Evolutionary conservation across 2,329 filamentous ascomycete species (phyloP).

Genomic region (Epichloe amarillans): DNA sequence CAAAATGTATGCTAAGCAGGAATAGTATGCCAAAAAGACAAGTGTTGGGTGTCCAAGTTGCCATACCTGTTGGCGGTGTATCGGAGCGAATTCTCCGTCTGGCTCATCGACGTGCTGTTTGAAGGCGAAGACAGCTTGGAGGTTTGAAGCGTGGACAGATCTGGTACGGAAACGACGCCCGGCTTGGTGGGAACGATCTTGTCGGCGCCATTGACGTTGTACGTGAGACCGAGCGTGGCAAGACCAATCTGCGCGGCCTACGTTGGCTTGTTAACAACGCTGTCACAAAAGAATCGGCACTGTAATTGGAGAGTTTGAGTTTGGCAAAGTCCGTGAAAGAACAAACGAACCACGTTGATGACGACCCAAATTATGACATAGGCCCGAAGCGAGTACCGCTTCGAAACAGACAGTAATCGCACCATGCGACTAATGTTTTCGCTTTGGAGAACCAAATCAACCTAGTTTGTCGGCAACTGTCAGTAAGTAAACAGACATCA

Average conservation of each 20-base stretch:
- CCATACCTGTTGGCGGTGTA: constrained; percentile 28
- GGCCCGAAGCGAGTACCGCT: constrained; percentile 7
- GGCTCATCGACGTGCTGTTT: constrained; percentile 1
- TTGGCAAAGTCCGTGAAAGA: not conserved
- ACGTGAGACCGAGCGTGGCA: constrained; percentile 28
- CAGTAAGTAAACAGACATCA: too few species aligned
- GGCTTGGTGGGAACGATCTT: constrained; percentile 17
- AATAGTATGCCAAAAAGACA: too few species aligned
- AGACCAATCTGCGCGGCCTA: constrained; percentile 29
- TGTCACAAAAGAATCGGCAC: too few species aligned
- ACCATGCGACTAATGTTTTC: constrained; percentile 13
- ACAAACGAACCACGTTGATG: constrained; percentile 12
- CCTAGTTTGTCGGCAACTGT: constrained; percentile 1
- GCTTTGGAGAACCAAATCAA: constrained; percentile 12
- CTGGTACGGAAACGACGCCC: constrained; percentile 23
- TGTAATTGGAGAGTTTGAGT: not conserved
- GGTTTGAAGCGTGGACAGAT: constrained; percentile 23
- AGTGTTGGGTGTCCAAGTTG: too few species aligned
- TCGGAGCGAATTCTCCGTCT: constrained; percentile 19
- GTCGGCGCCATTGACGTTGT: constrained; percentile 26
- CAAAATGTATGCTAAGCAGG: too few species aligned
- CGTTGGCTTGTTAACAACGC: not conserved
- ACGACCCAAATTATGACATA: constrained; percentile 12
- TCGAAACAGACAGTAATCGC: constrained; percentile 9
- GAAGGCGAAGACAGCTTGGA: constrained; percentile 12